Percentiles rank a stretch among this genome's conserved stretches.
Conservation (phyloP, 2,329 filamentous ascomycete genomes). For the Sporothrix dimorphospora region DNA sequence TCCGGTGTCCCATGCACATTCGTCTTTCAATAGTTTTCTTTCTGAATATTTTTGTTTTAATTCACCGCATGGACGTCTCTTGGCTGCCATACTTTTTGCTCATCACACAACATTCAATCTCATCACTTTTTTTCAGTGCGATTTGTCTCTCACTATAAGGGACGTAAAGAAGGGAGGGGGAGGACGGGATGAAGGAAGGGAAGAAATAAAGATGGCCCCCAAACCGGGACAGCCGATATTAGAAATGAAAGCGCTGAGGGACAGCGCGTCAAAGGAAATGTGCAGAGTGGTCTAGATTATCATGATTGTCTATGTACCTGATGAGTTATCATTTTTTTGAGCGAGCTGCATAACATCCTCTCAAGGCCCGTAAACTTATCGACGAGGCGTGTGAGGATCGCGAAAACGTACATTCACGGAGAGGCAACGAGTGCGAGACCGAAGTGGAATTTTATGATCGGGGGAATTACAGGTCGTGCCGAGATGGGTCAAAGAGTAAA, state of each 20-base stretch:
- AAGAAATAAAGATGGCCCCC: conserved; percentile 14
- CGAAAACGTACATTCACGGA: too few species aligned
- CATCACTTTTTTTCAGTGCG: not conserved
- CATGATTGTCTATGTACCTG: not conserved
- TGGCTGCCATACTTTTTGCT: not conserved
- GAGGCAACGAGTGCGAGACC: too few species aligned
- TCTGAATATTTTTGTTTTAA: not conserved
- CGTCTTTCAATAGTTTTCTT: not conserved
- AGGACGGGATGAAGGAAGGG: not conserved
- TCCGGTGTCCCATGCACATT: not conserved
- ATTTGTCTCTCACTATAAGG: not conserved
- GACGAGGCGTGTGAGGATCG: too few species aligned
- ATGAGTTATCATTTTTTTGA: too few species aligned
- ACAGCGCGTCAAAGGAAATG: not conserved
- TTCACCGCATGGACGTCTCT: not conserved
- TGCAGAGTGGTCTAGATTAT: not conserved
- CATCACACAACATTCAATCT: not conserved
- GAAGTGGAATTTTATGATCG: not conserved
- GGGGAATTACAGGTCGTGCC: not conserved
- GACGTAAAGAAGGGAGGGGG: not conserved
- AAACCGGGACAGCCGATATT: conserved; percentile 15
- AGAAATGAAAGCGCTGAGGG: not conserved
- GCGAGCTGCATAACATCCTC: too few species aligned
- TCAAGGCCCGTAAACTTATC: too few species aligned
- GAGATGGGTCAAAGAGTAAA: not conserved